These are phyloP conservation scores for Brassica napus DNA, from an alignment of 345 rosid species.

Conservation along the genomic window DNA sequence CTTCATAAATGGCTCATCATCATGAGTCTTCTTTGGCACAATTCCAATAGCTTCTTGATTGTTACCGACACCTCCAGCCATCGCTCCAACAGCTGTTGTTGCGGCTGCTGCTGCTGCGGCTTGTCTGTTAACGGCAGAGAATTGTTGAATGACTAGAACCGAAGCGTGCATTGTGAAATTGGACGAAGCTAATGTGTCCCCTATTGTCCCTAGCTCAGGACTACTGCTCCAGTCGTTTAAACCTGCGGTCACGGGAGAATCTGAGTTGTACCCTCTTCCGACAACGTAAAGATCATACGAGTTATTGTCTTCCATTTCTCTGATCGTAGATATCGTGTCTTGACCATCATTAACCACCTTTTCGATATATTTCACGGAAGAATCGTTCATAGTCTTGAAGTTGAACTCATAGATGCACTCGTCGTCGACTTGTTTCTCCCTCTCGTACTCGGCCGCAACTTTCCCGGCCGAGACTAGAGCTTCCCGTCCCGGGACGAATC, in stretches of 20 bases:
- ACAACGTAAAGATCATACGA: slow-evolving; percentile 52
- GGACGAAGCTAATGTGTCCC: slow-evolving; percentile 55
- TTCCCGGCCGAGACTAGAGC: slow-evolving; percentile 29
- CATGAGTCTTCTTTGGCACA: slow-evolving; percentile 20
- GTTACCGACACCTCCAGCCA: not conserved
- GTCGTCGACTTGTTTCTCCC: slow-evolving; percentile 47
- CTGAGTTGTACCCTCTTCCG: slow-evolving; percentile 53
- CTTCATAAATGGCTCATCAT: slow-evolving; percentile 42
- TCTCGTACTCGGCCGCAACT: slow-evolving; percentile 27
- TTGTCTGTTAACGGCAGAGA: slow-evolving; percentile 36
- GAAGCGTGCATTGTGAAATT: slow-evolving; percentile 52
- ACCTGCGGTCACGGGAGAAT: slow-evolving; percentile 46
- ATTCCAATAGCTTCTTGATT: slow-evolving; percentile 20
- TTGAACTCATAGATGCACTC: slow-evolving; percentile 52
- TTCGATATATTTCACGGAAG: slow-evolving; percentile 41
- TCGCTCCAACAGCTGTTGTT: slow-evolving; percentile 4
- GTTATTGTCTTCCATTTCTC: slow-evolving; percentile 42
- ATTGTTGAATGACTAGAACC: slow-evolving; percentile 65
- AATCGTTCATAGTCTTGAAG: slow-evolving; percentile 42
- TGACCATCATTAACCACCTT: slow-evolving; percentile 50
- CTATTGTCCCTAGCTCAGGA: slow-evolving; percentile 65
- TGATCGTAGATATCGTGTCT: slow-evolving; percentile 43
- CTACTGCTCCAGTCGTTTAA: slow-evolving; percentile 56
- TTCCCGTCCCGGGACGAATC: slow-evolving; percentile 42
- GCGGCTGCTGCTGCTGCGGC: slow-evolving; percentile 18